Evolutionary conservation across 164 flowering plant species (phyloP).

Genomic region (Piper longum): DNA sequence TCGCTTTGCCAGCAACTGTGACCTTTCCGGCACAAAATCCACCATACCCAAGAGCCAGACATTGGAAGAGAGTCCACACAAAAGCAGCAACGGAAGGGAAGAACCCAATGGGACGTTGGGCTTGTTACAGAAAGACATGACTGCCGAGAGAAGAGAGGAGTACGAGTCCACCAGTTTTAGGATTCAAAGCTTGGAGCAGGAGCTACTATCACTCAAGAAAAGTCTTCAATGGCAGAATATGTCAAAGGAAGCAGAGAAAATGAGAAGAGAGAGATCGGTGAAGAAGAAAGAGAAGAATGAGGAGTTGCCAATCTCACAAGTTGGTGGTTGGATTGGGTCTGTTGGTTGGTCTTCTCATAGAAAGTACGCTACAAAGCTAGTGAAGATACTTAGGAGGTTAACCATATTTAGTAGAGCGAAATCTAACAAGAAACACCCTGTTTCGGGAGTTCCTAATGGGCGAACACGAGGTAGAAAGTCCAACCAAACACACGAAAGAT

Average conservation of each 20-base stretch:
- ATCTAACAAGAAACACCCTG: slow-evolving; percentile 34
- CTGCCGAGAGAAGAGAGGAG: slow-evolving; percentile 27
- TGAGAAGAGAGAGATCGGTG: slow-evolving; percentile 9
- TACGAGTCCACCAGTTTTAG: slow-evolving; percentile 87
- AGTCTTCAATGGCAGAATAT: slow-evolving; percentile 35
- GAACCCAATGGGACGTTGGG: slow-evolving; percentile 29
- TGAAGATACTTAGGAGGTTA: slow-evolving; percentile 40
- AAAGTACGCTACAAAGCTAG: slow-evolving; percentile 46
- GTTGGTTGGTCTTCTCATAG: slow-evolving; percentile 62
- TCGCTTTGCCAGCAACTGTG: slow-evolving; percentile 34
- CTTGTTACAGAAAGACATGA: slow-evolving; percentile 36
- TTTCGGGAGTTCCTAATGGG: slow-evolving; percentile 12
- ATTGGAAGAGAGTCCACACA: slow-evolving; percentile 34
- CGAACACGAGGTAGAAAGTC: neutral
- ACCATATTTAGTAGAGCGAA: slow-evolving; percentile 44
- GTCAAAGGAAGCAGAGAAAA: slow-evolving; percentile 21
- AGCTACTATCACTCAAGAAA: slow-evolving; percentile 53
- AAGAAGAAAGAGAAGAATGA: slow-evolving; percentile 37
- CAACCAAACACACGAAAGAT: too few species aligned
- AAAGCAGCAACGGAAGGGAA: slow-evolving; percentile 9
- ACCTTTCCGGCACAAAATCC: slow-evolving; percentile 43
- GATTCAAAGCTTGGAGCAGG: slow-evolving; percentile 76
- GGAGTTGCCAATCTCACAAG: slow-evolving; percentile 40
- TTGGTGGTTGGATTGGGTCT: slow-evolving; percentile 50
- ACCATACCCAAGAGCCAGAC: slow-evolving; percentile 36